A percentile compares a stretch with the other conserved stretches of the same genome.
These are phyloP conservation scores for Daedalea quercina DNA, from an alignment of 768 basidiomycete species.

Conservation along the genomic window DNA sequence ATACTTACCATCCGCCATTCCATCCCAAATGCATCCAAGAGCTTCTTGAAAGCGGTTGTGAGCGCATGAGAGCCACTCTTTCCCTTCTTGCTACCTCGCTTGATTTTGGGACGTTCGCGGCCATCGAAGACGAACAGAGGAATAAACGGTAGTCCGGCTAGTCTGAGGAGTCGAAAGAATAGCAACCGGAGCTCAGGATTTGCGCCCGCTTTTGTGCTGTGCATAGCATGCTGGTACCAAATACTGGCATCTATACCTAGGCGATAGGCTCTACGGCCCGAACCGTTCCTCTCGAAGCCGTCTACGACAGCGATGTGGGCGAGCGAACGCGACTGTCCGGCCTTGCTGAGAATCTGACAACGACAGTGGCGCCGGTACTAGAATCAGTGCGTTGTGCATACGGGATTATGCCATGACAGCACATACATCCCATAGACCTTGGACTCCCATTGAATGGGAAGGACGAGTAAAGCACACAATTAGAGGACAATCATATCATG, in stretches of 20 bases:
- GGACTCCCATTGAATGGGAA: conserved; percentile 17
- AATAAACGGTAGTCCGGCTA: conserved; percentile 32
- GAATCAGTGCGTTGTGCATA: neutral
- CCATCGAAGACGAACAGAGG: conserved; percentile 45
- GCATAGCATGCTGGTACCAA: conserved; percentile 25
- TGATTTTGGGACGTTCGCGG: conserved; percentile 31
- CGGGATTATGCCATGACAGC: neutral
- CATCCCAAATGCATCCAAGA: conserved; percentile 21
- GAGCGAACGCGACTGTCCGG: conserved; percentile 30
- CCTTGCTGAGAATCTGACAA: conserved; percentile 31
- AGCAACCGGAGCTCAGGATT: conserved; percentile 38
- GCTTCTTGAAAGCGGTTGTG: conserved; percentile 13
- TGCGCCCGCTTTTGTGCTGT: conserved; percentile 23
- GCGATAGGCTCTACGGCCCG: conserved; percentile 29
- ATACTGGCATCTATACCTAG: conserved; percentile 37
- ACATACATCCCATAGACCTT: conserved; percentile 20
- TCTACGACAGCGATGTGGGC: conserved; percentile 30
- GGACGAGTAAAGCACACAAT: neutral
- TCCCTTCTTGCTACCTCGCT: conserved; percentile 28
- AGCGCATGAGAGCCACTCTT: conserved; percentile 20
- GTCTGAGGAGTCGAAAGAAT: conserved; percentile 34
- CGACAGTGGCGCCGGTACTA: neutral
- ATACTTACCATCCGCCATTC: conserved; percentile 21
- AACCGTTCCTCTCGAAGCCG: conserved; percentile 32
- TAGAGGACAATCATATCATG: no score